Percentiles rank a stretch among this genome's conserved stretches.
These are phyloP conservation scores for Fusarium verticillioides DNA, from an alignment of 2,329 filamentous ascomycete genomes.

Conservation along the genomic window DNA sequence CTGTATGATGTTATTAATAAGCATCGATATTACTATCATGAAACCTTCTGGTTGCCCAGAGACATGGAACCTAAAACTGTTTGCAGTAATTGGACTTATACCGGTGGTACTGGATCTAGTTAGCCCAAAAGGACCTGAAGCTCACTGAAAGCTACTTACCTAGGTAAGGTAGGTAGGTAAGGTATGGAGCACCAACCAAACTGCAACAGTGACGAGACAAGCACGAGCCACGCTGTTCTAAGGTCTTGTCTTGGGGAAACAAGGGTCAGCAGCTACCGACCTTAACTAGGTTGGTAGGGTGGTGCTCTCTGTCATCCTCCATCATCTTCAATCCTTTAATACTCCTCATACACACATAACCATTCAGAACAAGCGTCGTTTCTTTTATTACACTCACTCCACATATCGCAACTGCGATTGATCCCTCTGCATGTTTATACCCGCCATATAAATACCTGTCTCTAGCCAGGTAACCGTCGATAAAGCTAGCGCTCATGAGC, in stretches of 20 bases:
- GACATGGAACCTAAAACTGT: background rate
- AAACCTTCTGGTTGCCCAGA: background rate
- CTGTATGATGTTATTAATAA: background rate
- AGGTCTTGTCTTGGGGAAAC: background rate
- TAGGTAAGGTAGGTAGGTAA: too few relatives aligned
- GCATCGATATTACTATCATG: background rate
- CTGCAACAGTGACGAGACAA: constrained; percentile 23
- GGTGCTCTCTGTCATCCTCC: constrained; percentile 26
- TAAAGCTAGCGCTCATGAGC: constrained; percentile 34
- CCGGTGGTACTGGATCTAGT: background rate
- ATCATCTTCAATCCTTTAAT: constrained; percentile 1
- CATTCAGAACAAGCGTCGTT: background rate
- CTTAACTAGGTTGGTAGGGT: background rate
- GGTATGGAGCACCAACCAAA: constrained; percentile 6
- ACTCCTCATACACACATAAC: background rate
- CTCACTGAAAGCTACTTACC: background rate
- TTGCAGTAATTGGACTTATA: background rate
- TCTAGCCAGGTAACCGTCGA: background rate
- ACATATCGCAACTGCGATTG: constrained; percentile 7
- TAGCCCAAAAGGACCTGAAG: background rate
- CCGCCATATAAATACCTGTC: constrained; percentile 6
- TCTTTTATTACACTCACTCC: background rate
- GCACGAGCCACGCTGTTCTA: constrained; percentile 38
- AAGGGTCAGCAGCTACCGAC: constrained; percentile 23
- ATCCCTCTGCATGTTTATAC: constrained; percentile 1